Conservation (phyloP, 2,329 filamentous ascomycete species). For the Colletotrichum agaves region DNA sequence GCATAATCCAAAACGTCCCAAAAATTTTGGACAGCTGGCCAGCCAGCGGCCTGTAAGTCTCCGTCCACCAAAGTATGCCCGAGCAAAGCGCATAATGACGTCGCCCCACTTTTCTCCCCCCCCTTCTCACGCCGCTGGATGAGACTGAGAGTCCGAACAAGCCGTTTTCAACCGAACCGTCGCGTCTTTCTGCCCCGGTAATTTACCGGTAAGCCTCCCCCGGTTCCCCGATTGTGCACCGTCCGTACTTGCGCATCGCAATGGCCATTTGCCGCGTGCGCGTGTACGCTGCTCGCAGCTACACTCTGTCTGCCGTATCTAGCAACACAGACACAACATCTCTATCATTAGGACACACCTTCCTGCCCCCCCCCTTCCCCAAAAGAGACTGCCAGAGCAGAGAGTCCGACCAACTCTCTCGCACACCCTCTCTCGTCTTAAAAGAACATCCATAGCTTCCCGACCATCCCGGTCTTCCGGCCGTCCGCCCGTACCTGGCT, state of each 20-base stretch:
- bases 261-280: conserved; percentile 19
- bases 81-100: not conserved
- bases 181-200: conserved; percentile 6
- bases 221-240: conserved; percentile 31
- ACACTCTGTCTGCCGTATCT: not conserved
- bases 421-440: not conserved
- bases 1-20: conserved; percentile 29
- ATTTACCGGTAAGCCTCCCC: conserved; percentile 19
- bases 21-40: not conserved
- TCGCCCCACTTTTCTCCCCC: not conserved
- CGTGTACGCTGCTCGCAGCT: not conserved
- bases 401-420: not conserved
- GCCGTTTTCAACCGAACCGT: not conserved
- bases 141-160: conserved; percentile 4
- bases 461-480: conserved; percentile 30
- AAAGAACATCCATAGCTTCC: conserved; percentile 8
- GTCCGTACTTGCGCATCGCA: conserved; percentile 7
- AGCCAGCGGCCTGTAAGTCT: not conserved
- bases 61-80: not conserved
- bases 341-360: not conserved
- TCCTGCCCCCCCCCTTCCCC: not conserved
- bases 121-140: not conserved
- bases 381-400: not conserved
- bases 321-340: conserved; percentile 1
- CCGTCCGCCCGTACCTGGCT: conserved; percentile 22